phyloP scores from a whole-genome alignment of 1,284 basidiomycete species.

The Tremellales sp. region DNA sequence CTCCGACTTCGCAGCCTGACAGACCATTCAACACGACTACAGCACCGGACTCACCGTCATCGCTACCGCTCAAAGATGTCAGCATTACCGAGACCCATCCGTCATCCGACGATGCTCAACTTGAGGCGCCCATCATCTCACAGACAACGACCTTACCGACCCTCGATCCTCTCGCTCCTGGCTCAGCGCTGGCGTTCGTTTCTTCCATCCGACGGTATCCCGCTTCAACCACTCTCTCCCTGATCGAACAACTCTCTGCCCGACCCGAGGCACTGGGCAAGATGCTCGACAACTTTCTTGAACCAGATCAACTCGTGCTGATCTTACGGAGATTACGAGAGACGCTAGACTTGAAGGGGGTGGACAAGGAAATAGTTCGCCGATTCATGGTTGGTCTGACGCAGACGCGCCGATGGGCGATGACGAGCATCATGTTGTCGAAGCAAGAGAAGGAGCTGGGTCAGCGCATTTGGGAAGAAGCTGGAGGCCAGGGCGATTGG shows the following conservation, averaged over 20 bases:
- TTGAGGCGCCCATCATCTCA: not conserved
- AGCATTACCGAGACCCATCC: not conserved
- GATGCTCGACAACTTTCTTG: conserved; percentile 31
- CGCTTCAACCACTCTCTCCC: not conserved
- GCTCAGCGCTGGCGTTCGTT: conserved; percentile 33
- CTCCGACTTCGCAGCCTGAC: not conserved
- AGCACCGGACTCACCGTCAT: not conserved
- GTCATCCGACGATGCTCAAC: not conserved
- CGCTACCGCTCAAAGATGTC: not conserved
- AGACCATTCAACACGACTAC: not conserved
- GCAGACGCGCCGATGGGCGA: conserved; percentile 28
- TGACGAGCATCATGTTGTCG: conserved; percentile 38
- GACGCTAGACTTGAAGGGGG: not conserved
- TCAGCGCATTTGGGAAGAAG: conserved; percentile 15
- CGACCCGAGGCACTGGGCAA: conserved; percentile 16
- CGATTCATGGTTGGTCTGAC: conserved; percentile 21
- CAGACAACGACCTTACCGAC: not conserved
- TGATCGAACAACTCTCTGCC: conserved; percentile 12
- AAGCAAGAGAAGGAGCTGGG: conserved; percentile 19
- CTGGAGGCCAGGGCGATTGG: conserved; percentile 19
- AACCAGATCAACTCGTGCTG: conserved; percentile 38
- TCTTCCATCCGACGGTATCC: conserved; percentile 13
- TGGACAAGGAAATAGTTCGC: conserved; percentile 2
- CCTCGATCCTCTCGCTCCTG: conserved; percentile 13
- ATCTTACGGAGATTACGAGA: conserved; percentile 11